Evolutionary conservation across 306 rosid genomes (phyloP).

Genomic region (Mimosa bimucronata): DNA sequence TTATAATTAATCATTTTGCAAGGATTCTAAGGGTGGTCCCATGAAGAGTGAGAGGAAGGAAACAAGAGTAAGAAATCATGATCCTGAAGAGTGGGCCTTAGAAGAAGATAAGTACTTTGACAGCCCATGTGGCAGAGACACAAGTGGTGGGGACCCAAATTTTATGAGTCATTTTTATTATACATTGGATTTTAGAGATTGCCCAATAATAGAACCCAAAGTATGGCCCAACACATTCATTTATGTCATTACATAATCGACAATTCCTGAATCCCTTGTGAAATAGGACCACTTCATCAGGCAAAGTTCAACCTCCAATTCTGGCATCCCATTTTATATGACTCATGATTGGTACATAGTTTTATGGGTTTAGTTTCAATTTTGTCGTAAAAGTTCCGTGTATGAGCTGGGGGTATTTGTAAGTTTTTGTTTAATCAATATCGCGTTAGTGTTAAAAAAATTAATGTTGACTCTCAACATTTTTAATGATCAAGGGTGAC

Average conservation of each 20-base stretch:
- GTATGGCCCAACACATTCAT: background rate
- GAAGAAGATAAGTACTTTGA: background rate
- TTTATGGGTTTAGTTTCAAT: too few relatives aligned
- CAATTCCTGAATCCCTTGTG: background rate
- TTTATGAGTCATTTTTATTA: background rate
- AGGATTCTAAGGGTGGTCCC: background rate
- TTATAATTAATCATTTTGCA: background rate
- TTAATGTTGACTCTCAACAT: too few relatives aligned
- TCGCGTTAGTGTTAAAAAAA: too few relatives aligned
- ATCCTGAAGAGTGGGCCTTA: background rate
- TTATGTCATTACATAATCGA: background rate
- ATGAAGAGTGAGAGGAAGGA: background rate
- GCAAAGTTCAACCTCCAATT: background rate
- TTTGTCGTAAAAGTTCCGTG: too few relatives aligned
- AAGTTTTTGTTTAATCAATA: too few relatives aligned
- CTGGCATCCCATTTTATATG: background rate
- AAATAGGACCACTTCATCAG: background rate
- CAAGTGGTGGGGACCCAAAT: conserved; percentile 12
- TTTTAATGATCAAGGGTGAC: too few relatives aligned
- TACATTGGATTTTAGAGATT: background rate
- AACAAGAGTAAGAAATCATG: background rate
- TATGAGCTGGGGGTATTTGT: too few relatives aligned
- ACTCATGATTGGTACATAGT: too few relatives aligned
- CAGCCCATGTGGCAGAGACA: conserved; percentile 21
- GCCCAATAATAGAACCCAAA: conserved; percentile 17